Base-by-base conservation (phyloP, 1,139 yeast species). In the Pichia inconspicua region DNA sequence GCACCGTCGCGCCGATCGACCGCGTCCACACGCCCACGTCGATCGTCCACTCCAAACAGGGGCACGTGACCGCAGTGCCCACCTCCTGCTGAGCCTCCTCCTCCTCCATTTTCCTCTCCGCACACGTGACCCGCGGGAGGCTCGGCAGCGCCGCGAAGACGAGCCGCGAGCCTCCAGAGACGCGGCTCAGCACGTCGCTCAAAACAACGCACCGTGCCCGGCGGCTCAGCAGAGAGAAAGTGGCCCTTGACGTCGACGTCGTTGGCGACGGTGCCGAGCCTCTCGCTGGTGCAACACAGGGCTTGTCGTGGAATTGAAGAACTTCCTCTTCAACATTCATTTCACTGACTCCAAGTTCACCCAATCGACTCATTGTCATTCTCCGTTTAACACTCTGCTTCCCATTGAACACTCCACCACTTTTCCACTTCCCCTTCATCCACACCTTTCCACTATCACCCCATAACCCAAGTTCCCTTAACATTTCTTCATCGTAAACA, bases 191-290 rank as follows among this genome's bases (percentile, higher is more conserved):
- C 56, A 92, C 70, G 55, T 89, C 96, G 62, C 92, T 90, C 54
- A 92, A 69, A 44, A 92, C 83, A 45, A 90, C 66, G 63, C 90
- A 96, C 65, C 92, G 98, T 0, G 95, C 95, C 56, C 82, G 78
- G 4, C 96, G 94, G 22, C 22, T 22, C 22, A 22, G 22, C 22
- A 22, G 5, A 4, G 22, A 22, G 22, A 22, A 22, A 4, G 22
- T n/a, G n/a, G n/a, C n/a, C n/a, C n/a, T 22, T 22, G 22, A 4
- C 5, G 22, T 22, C 22, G 22, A 22, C 22, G 22, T 22, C 22
- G 22, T 22, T 22, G 22, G 3, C 2, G 22, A 22, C 22, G 22
- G n/a, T n/a, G n/a, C n/a, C n/a, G n/a, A n/a, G n/a, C n/a, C n/a
- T n/a, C n/a, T 22, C 5, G 14, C 9, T 11, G 17, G 35, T 14